Percentiles rank a stretch among this genome's conserved stretches.
Evolutionary conservation across 768 basidiomycete genomes (phyloP).

Genomic region (Pilatotrama ljubarskyi): DNA sequence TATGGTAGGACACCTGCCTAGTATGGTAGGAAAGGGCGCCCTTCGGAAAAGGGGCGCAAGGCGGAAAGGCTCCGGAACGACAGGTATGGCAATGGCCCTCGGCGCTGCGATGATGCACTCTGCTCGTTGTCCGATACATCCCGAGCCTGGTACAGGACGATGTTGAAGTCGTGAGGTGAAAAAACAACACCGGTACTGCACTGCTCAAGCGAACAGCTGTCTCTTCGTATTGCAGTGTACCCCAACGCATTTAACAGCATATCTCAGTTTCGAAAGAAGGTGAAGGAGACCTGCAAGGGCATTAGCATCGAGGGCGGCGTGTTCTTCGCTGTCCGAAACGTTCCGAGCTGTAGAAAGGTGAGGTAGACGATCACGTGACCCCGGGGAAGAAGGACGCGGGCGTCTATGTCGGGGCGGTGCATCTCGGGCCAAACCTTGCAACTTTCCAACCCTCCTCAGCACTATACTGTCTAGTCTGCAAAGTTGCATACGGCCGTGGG

Average conservation of each 20-base stretch:
- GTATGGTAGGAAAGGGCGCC: neutral
- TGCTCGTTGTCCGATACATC: constrained; percentile 10
- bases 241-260: no score
- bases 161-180: neutral
- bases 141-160: neutral
- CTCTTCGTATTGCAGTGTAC: no score
- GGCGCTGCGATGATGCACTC: neutral
- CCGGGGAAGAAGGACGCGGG: neutral
- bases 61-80: constrained; percentile 13
- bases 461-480: no score
- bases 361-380: neutral
- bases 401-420: no score
- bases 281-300: neutral
- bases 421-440: no score
- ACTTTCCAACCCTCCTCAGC: no score
- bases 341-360: neutral
- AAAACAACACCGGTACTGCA: no score
- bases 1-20: constrained; percentile 1
- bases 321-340: constrained; percentile 1
- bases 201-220: no score
- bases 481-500: no score
- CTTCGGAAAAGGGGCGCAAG: constrained; percentile 7
- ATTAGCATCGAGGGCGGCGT: neutral
- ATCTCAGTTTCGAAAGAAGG: no score
- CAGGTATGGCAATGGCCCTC: neutral